Evolutionary conservation across 1,139 yeast genomes (phyloP).

Genomic region (Saccharomyces hybrid): DNA sequence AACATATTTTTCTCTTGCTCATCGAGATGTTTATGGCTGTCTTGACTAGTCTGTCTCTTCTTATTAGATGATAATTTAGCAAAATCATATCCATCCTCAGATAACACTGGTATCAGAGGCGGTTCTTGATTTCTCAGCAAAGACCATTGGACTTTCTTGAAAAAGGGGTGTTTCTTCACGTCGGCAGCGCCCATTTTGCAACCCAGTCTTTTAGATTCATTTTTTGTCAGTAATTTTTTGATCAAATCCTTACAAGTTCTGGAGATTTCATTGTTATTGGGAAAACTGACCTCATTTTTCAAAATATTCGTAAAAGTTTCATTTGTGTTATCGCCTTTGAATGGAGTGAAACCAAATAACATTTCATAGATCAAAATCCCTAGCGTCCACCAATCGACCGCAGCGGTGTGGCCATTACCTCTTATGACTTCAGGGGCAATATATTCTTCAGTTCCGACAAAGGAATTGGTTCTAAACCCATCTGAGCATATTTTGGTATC

Average conservation of each 20-base stretch:
- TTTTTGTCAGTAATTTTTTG: conserved; percentile 74
- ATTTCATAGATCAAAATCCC: conserved; percentile 89
- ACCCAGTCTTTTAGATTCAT: conserved; percentile 81
- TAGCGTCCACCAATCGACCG: conserved; percentile 99
- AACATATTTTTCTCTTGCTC: conserved; percentile 38
- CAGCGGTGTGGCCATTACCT: conserved; percentile 95
- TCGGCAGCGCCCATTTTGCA: conserved; percentile 93
- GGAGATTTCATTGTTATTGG: conserved; percentile 47
- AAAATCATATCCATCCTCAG: conserved; percentile 45
- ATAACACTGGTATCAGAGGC: conserved; percentile 85
- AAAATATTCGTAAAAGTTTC: conserved; percentile 83
- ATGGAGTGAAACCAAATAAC: conserved; percentile 93
- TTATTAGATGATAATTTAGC: conserved; percentile 27
- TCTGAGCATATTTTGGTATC: conserved; percentile 95
- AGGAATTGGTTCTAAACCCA: conserved; percentile 92
- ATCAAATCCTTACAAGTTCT: conserved; percentile 73
- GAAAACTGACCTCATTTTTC: conserved; percentile 74
- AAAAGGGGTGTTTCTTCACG: conserved; percentile 80
- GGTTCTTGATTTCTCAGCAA: conserved; percentile 84
- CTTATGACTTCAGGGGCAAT: conserved; percentile 97
- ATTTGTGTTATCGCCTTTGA: conserved; percentile 83
- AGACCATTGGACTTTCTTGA: conserved; percentile 93
- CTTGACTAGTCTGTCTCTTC: conserved; percentile 13
- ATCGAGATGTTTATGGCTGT: conserved; percentile 10
- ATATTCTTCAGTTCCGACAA: conserved; percentile 97